Conservation (phyloP, 2,329 filamentous ascomycete genomes). For the Stachybotrys elegans region DNA sequence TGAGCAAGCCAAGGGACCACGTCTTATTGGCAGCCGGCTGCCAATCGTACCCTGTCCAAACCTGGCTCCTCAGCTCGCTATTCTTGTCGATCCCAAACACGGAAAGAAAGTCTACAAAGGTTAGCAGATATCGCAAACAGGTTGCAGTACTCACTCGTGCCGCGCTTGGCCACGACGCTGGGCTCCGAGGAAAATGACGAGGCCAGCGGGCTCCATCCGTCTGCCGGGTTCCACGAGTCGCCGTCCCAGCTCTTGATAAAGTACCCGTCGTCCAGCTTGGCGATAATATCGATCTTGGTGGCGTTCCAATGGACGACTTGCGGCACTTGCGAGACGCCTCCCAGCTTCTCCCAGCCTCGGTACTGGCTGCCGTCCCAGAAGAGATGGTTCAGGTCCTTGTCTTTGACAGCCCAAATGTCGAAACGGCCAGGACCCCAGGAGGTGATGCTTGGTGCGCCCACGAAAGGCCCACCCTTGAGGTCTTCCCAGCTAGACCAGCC, state of each 20-base stretch:
- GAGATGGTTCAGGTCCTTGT: constrained; percentile 3
- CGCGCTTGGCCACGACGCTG: background rate
- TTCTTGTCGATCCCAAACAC: background rate
- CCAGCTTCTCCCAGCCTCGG: constrained; percentile 3
- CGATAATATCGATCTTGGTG: constrained; percentile 4
- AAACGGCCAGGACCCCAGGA: constrained; percentile 2
- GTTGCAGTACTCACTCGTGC: background rate
- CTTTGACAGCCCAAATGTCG: constrained; percentile 5
- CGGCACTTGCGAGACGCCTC: background rate
- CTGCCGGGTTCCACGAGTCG: background rate
- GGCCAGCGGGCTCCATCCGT: constrained; percentile 1
- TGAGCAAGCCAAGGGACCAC: constrained; percentile 4
- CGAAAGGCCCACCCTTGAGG: constrained; percentile 1
- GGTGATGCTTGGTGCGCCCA: background rate
- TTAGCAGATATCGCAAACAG: background rate
- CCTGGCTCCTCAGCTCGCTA: background rate
- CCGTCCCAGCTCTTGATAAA: constrained; percentile 3
- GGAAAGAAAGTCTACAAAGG: constrained; percentile 1
- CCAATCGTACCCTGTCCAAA: constrained; percentile 6
- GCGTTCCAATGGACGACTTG: constrained; percentile 4
- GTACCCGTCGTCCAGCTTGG: background rate
- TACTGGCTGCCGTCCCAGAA: constrained; percentile 6
- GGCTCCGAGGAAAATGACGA: constrained; percentile 1
- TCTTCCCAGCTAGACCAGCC: constrained; percentile 2
- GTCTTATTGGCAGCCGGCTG: background rate